phyloP scores from a whole-genome alignment of 148 eudicot genomes.

The Talinum fruticosum region DNA sequence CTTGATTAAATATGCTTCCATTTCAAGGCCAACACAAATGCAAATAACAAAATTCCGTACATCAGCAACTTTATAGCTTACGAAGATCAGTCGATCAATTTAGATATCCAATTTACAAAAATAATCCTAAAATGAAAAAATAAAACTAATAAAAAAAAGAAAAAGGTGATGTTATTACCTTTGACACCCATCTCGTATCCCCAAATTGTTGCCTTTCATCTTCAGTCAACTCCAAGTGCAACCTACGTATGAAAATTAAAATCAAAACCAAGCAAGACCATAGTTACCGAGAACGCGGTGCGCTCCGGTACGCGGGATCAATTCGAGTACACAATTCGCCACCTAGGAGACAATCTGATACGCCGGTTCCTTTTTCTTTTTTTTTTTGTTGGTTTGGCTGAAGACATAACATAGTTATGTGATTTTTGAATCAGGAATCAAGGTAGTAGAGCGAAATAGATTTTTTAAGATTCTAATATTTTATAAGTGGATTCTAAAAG shows the following conservation, averaged over 20 bases:
- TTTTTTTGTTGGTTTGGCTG: no score
- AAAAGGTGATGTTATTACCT: conserved; percentile 35
- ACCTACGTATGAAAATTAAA: conserved; percentile 40
- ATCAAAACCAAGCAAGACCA: conserved; percentile 5
- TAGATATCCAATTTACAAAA: background rate
- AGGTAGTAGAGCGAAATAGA: no score
- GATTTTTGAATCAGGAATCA: no score
- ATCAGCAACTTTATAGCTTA: background rate
- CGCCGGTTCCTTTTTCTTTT: no score
- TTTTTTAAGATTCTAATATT: no score
- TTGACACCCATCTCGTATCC: conserved; percentile 45
- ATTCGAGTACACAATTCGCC: no score
- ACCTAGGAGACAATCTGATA: no score
- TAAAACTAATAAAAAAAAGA: background rate
- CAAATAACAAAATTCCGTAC: no score
- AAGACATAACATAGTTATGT: no score
- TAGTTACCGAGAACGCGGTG: no score
- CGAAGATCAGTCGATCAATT: background rate
- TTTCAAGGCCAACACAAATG: background rate
- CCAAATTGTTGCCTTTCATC: conserved; percentile 63
- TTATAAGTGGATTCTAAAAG: no score
- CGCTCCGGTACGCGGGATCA: no score
- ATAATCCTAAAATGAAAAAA: background rate
- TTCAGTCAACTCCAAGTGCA: conserved; percentile 74
- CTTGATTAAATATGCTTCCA: background rate